phyloP scores from a whole-genome alignment of 164 flowering plant species.

The Umbellularia californica region DNA sequence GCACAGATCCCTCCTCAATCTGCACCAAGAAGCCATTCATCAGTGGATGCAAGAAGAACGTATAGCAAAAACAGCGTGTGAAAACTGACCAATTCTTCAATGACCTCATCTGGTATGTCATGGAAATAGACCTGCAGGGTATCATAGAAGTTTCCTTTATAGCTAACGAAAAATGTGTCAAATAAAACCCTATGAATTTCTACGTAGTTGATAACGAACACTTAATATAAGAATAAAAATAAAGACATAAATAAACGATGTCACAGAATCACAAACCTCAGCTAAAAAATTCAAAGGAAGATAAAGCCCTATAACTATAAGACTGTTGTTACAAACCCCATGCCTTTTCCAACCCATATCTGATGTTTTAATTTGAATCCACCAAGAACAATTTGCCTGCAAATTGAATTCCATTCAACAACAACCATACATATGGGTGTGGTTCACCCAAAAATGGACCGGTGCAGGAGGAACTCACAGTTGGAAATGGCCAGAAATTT shows the following conservation, averaged over 20 bases:
- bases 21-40: constrained; percentile 13
- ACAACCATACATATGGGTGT: no score
- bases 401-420: no score
- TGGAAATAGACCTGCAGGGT: constrained; percentile 72
- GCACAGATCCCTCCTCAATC: constrained; percentile 69
- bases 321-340: neutral
- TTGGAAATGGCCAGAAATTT: no score
- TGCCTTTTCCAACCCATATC: neutral
- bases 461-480: no score
- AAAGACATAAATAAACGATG: no score
- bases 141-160: neutral
- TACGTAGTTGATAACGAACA: no score
- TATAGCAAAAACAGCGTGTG: neutral
- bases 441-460: no score
- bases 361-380: neutral
- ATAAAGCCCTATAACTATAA: neutral
- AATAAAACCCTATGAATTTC: no score
- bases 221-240: no score
- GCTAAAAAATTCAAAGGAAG: no score
- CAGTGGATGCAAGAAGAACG: neutral
- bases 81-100: constrained; percentile 63
- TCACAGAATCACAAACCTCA: no score
- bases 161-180: neutral
- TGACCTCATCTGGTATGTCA: constrained; percentile 79
- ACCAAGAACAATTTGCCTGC: neutral